phyloP scores from a whole-genome alignment of 371 early-diverging fungal species.

The Mortierella sp. region DNA sequence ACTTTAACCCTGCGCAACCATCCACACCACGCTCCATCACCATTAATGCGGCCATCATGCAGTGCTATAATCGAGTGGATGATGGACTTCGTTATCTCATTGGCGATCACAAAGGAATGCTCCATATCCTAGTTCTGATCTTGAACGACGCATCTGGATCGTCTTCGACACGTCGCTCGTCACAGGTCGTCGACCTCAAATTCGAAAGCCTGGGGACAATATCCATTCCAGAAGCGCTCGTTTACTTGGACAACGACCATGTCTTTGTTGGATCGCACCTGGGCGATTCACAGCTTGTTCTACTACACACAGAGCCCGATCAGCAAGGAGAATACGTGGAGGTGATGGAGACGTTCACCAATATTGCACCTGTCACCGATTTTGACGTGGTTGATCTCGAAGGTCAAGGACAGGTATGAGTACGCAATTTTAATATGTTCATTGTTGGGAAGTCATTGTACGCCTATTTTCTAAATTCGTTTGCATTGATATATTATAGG shows the following conservation, averaged over 20 bases:
- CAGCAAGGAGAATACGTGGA: slow-evolving; percentile 58
- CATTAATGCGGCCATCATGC: slow-evolving; percentile 60
- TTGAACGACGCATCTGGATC: slow-evolving; percentile 23
- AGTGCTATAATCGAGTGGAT: slow-evolving; percentile 45
- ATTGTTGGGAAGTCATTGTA: not conserved
- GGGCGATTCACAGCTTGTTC: slow-evolving; percentile 84
- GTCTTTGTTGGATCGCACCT: slow-evolving; percentile 86
- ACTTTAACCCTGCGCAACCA: slow-evolving; percentile 55
- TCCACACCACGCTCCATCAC: slow-evolving; percentile 58
- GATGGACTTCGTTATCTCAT: slow-evolving; percentile 68
- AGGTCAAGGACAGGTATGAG: slow-evolving; percentile 73
- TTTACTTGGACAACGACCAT: slow-evolving; percentile 73
- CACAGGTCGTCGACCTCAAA: slow-evolving; percentile 52
- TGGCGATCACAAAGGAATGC: slow-evolving; percentile 78
- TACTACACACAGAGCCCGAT: slow-evolving; percentile 55
- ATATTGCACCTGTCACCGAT: slow-evolving; percentile 89
- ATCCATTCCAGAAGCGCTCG: slow-evolving; percentile 72
- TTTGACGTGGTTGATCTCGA: slow-evolving; percentile 87
- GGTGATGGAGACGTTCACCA: slow-evolving; percentile 72
- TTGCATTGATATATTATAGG: slow-evolving; percentile 45
- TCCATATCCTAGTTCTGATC: slow-evolving; percentile 71
- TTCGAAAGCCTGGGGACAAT: slow-evolving; percentile 65
- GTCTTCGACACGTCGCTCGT: slow-evolving; percentile 1
- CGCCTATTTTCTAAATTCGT: not conserved
- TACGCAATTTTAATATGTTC: not conserved